Conservation (phyloP, 805 yeast species). For the Lachancea sp. region DNA sequence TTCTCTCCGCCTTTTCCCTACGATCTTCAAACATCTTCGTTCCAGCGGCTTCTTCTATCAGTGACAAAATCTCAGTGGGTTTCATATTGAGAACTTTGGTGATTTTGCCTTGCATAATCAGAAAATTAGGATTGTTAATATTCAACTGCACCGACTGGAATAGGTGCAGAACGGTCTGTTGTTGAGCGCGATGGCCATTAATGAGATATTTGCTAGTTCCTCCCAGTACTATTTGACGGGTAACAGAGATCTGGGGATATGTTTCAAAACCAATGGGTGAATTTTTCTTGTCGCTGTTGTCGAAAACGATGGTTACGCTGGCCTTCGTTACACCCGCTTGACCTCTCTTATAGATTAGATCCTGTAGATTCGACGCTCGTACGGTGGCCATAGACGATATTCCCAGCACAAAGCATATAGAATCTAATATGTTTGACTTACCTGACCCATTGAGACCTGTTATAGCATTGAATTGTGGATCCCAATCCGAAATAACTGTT, state of each 20-base stretch:
- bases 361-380: conserved; percentile 88
- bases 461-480: conserved; percentile 91
- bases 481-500: conserved; percentile 95
- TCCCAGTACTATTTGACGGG: conserved; percentile 85
- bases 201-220: conserved; percentile 88
- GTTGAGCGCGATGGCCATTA: conserved; percentile 95
- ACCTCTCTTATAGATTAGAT: conserved; percentile 91
- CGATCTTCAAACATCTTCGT: conserved; percentile 93
- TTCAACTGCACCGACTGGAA: conserved; percentile 94
- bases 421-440: conserved; percentile 91
- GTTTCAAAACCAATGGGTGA: conserved; percentile 87
- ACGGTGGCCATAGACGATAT: conserved; percentile 92
- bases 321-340: conserved; percentile 98
- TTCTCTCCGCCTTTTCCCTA: conserved; percentile 82
- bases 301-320: conserved; percentile 91
- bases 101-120: conserved; percentile 98
- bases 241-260: conserved; percentile 73
- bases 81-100: conserved; percentile 96
- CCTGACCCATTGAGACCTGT: conserved; percentile 98
- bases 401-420: conserved; percentile 97
- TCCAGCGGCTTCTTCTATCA: conserved; percentile 98
- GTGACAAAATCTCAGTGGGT: conserved; percentile 78
- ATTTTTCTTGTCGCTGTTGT: conserved; percentile 65
- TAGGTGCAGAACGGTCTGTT: conserved; percentile 79
- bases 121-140: conserved; percentile 92